A percentile compares a stretch with the other conserved stretches of the same genome.
Evolutionary conservation across 148 eudicot species (phyloP).

Genomic region (Vaccinium myrtillus): DNA sequence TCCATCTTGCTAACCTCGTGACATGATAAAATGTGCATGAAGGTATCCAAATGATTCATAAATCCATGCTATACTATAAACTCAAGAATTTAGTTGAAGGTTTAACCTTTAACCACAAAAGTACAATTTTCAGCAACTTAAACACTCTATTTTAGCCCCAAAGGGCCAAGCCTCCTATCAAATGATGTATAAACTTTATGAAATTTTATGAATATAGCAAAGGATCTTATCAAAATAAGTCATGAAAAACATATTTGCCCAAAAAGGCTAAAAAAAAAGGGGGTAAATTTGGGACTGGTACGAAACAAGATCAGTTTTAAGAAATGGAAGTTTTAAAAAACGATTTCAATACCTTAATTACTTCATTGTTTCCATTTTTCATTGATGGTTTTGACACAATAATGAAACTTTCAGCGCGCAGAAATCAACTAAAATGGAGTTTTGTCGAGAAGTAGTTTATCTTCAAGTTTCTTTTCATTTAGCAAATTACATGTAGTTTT

Average conservation of each 20-base stretch:
- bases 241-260: background rate
- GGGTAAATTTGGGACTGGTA: background rate
- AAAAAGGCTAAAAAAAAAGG: background rate
- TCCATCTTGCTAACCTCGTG: background rate
- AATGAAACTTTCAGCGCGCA: background rate
- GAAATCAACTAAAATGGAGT: background rate
- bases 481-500: background rate
- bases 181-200: background rate
- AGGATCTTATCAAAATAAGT: background rate
- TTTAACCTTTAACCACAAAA: too few species aligned
- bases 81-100: background rate
- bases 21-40: background rate
- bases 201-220: background rate
- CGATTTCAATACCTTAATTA: background rate
- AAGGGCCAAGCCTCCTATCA: background rate
- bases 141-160: background rate
- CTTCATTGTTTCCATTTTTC: background rate
- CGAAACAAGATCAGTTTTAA: background rate
- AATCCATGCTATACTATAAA: background rate
- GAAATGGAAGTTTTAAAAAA: background rate
- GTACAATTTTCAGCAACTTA: background rate
- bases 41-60: background rate
- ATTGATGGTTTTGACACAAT: background rate
- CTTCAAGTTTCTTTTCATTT: background rate
- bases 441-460: background rate